Base-by-base conservation (phyloP, 1,139 yeast species). In the Scheffersomyces insectosa region DNA sequence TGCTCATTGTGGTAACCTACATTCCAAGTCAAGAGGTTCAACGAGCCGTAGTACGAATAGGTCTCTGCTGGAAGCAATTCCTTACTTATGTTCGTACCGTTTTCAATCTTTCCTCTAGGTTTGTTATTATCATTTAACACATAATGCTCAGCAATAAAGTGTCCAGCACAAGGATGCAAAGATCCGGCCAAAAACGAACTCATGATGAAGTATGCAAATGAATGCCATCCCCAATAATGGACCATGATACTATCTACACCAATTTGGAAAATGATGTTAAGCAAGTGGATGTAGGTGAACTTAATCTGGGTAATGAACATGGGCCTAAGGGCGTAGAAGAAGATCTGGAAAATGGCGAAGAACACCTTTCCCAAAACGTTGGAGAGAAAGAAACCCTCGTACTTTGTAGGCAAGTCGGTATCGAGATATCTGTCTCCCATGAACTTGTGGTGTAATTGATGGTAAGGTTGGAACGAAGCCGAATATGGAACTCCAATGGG, bases 1-100 rank as follows among this genome's bases (percentile, higher is more conserved):
- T 90, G 97, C 65, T 90, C 97, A 59, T 87, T 89, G 63, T 90
- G 97, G 62, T 88, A 83, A 1, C 97, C 97, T 8, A 89, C 97
- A 56, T 90, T 90, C 91, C 96, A 90, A 1, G 95, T 88, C 46
- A 90, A 67, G 28, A 72, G 49, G 59, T 90, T 90, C 54, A 90
- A 74, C 14, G 82, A 68, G 0, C 97, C 97, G 56, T 90, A 90
- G 67, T 90, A 90, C 9, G 95, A 86, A 60, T 85, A 90, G 0
- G 97, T 90, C 60, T 90, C 97, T 20, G 77, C 72, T 0, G 95
- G 95, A 29, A 71, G 57, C 20, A 70, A 51, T 5, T 65, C 70
- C 27, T 57, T 54, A 9, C 62, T 48, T 36, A 72, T 65, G 40
- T 66, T 70, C 23, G 39, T 44, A 2, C 54, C 59, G 25, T 48